Percentiles rank a stretch among this genome's conserved stretches.
phyloP scores from a whole-genome alignment of 139 green algal genomes.

The Coccomyxa sp. region DNA sequence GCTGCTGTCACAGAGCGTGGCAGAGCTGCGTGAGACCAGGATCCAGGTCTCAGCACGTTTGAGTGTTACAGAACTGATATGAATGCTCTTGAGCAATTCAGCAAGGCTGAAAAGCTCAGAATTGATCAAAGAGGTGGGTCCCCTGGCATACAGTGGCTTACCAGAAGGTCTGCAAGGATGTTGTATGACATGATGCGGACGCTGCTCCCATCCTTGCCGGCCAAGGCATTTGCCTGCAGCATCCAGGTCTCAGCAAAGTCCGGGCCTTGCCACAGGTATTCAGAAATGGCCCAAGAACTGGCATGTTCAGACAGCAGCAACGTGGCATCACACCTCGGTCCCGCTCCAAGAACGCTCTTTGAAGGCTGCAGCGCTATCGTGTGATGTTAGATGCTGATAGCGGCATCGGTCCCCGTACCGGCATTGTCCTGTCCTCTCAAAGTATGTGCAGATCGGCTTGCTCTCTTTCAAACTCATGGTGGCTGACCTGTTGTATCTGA shows the following conservation, averaged over 20 bases:
- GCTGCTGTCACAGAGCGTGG: neutral
- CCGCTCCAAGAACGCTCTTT: conserved; percentile 9
- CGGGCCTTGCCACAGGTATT: neutral
- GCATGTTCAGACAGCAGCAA: too few relatives aligned
- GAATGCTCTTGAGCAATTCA: conserved; percentile 37
- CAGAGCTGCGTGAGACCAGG: neutral
- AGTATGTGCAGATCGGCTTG: conserved; percentile 17
- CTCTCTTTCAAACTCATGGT: conserved; percentile 10
- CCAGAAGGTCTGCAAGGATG: conserved; percentile 63
- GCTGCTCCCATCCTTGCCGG: neutral
- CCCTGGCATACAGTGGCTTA: conserved; percentile 1
- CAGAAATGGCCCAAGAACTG: too few relatives aligned
- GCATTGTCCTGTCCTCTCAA: conserved; percentile 22
- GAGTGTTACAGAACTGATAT: conserved; percentile 53
- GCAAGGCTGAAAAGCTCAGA: neutral
- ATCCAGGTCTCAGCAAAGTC: neutral
- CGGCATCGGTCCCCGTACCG: conserved; percentile 20
- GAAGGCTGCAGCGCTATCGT: neutral
- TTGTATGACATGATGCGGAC: conserved; percentile 77
- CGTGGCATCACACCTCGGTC: conserved; percentile 9
- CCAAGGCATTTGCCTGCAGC: neutral
- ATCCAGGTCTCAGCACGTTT: too few relatives aligned
- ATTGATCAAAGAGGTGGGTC: neutral
- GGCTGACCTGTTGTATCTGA: neutral
- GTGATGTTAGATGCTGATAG: too few relatives aligned